Percentiles rank a stretch among this genome's conserved stretches.
Evolutionary conservation across 2,329 filamentous ascomycete species (phyloP).

Genomic region (Fusarium veterinarium): DNA sequence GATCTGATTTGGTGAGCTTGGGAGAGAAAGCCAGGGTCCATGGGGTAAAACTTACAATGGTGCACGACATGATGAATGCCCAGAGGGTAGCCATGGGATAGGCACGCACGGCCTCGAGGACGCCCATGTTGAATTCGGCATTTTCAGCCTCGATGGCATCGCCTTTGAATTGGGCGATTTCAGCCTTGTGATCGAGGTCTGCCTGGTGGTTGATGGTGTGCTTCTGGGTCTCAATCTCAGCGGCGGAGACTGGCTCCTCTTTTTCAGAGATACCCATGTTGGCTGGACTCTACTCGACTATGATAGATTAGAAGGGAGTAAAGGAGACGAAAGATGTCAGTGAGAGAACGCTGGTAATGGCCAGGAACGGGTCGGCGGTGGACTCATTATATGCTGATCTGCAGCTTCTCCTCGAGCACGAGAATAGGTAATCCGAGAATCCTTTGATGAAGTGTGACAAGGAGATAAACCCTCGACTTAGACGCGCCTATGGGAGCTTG

Average conservation of each 20-base stretch:
- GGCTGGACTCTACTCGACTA: background rate
- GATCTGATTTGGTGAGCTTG: conserved; percentile 48
- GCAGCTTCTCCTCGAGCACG: background rate
- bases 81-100: background rate
- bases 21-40: accelerated
- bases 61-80: background rate
- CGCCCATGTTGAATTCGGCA: conserved; percentile 6
- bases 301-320: too few species aligned
- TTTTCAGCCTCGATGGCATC: conserved; percentile 3
- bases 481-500: conserved; percentile 8
- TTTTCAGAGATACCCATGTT: background rate
- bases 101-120: background rate
- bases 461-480: background rate
- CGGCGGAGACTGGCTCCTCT: background rate
- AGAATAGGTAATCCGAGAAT: background rate
- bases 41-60: background rate
- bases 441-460: background rate
- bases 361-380: background rate
- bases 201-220: background rate
- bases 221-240: background rate
- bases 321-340: too few species aligned
- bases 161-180: background rate
- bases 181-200: conserved; percentile 2
- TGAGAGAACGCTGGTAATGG: too few species aligned
- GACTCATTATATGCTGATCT: background rate